Evolutionary conservation across 192 early-diverging fungal species (phyloP), one percentile per base, ranked within the genome.

Genomic region (Backusella psychrophila): DNA sequence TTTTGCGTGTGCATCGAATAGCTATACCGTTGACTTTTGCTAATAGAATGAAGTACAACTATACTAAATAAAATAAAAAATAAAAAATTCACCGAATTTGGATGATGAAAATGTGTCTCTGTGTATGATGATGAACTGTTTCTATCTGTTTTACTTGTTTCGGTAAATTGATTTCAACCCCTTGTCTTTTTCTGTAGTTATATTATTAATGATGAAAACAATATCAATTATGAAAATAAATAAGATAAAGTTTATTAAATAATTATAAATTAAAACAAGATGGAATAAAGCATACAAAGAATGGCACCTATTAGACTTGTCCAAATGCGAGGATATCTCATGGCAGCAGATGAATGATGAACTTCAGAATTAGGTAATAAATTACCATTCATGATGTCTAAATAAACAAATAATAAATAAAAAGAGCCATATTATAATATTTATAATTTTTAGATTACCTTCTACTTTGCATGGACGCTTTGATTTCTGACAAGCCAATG

Each of bases 21-120:
- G 38, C 17, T 78, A 73, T 66, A 59, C 66, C 63, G 77, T 78
- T 12, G 29, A 36, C 21, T 69, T 78, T 34, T 78, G 77, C 6
- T 75, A 68, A 41, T 11, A 17, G 19, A 14, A 52, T 15, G 0
- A n/a, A 49, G 4, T 4, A n/a, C 0, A 49, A 49, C n/a, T 19
- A 49, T 19, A 49, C 1, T 44, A 49, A 49, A 49, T 49, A 56
- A 56, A 23, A 6, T 6, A 53, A 59, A 26, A 59, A 59, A 59
- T 19, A 59, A 59, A 59, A 59, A 23, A 59, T 26, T 59, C 53
- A 59, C 53, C 53, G 53, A 7, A 29, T 26, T 59, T 59, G n/a
- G 53, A 26, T 26, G 53, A 59, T 23, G 23, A 26, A 23, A 26
- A 26, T 26, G 53, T 23, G 53, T 59, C 11, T 59, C n/a, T 53